A percentile compares a stretch with the other conserved stretches of the same genome.
Evolutionary conservation across 73 alveolate species (phyloP).

Genomic region (Paramecium bursaria): DNA sequence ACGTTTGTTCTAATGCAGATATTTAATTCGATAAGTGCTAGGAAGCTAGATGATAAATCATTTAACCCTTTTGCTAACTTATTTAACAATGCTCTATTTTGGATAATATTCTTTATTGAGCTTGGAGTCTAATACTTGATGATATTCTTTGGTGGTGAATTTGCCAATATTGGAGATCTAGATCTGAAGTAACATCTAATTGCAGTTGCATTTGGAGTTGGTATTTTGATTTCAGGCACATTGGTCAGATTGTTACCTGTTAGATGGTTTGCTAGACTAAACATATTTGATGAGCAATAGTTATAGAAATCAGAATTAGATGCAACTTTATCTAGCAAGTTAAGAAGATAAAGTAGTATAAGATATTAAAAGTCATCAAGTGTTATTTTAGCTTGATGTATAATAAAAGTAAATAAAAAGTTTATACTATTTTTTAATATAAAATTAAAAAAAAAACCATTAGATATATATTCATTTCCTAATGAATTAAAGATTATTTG

Average conservation of each 20-base stretch:
- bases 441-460: too few relatives aligned
- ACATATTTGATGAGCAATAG: slow-evolving; percentile 16
- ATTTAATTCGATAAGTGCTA: slow-evolving; percentile 87
- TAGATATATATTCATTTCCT: too few relatives aligned
- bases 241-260: slow-evolving; percentile 48
- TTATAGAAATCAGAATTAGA: slow-evolving; percentile 14
- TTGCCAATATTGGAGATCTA: slow-evolving; percentile 43
- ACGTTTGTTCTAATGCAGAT: slow-evolving; percentile 92
- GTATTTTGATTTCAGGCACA: slow-evolving; percentile 16
- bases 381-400: too few relatives aligned
- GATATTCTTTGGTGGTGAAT: slow-evolving; percentile 57
- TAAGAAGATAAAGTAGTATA: not conserved
- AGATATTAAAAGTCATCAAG: too few relatives aligned
- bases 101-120: slow-evolving; percentile 38
- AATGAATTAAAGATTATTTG: slow-evolving; percentile 63
- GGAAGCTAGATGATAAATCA: slow-evolving; percentile 73
- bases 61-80: slow-evolving; percentile 27
- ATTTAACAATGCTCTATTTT: slow-evolving; percentile 54
- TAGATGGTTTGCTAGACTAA: slow-evolving; percentile 46
- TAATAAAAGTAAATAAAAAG: too few relatives aligned
- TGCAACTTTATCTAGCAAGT: slow-evolving; percentile 22
- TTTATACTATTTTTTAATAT: too few relatives aligned
- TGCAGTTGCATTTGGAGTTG: slow-evolving; percentile 49
- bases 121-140: slow-evolving; percentile 9
- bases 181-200: slow-evolving; percentile 25